phyloP scores from a whole-genome alignment of 257 asterid genomes.

The Rauvolfia tetraphylla region DNA sequence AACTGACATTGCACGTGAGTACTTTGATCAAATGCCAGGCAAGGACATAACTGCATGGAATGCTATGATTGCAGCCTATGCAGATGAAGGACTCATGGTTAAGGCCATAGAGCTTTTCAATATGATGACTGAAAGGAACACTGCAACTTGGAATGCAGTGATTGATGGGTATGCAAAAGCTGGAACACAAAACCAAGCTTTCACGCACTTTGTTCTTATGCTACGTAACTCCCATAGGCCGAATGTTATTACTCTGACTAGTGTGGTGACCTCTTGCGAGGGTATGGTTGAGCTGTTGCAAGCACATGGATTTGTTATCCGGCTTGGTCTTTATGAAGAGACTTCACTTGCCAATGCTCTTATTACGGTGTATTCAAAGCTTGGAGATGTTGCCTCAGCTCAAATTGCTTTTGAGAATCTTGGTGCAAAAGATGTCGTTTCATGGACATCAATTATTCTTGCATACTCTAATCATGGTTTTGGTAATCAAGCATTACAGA shows the following conservation, averaged over 20 bases:
- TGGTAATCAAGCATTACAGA: slow-evolving; percentile 37
- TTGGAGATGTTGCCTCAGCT: slow-evolving; percentile 57
- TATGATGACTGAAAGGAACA: slow-evolving; percentile 39
- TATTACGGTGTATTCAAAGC: slow-evolving; percentile 52
- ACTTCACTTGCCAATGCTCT: slow-evolving; percentile 50
- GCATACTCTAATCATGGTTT: slow-evolving; percentile 52
- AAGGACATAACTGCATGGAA: slow-evolving; percentile 67
- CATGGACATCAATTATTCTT: slow-evolving; percentile 64
- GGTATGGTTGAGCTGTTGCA: slow-evolving; percentile 43
- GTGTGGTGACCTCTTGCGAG: slow-evolving; percentile 48
- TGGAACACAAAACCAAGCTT: slow-evolving; percentile 43
- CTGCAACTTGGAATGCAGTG: slow-evolving; percentile 52
- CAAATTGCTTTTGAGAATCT: slow-evolving; percentile 39
- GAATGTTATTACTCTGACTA: slow-evolving; percentile 45
- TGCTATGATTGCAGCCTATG: slow-evolving; percentile 54
- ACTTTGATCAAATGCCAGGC: slow-evolving; percentile 51
- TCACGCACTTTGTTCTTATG: slow-evolving; percentile 45
- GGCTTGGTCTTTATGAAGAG: slow-evolving; percentile 45
- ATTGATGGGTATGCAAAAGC: slow-evolving; percentile 49
- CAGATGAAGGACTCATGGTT: slow-evolving; percentile 28
- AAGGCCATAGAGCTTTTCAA: slow-evolving; percentile 31
- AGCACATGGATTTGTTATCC: slow-evolving; percentile 49
- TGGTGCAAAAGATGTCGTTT: slow-evolving; percentile 47
- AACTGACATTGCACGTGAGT: slow-evolving; percentile 31
- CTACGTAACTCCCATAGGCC: slow-evolving; percentile 34